Conservation (phyloP, 345 rosid species). For the Dipteronia dyeriana region DNA sequence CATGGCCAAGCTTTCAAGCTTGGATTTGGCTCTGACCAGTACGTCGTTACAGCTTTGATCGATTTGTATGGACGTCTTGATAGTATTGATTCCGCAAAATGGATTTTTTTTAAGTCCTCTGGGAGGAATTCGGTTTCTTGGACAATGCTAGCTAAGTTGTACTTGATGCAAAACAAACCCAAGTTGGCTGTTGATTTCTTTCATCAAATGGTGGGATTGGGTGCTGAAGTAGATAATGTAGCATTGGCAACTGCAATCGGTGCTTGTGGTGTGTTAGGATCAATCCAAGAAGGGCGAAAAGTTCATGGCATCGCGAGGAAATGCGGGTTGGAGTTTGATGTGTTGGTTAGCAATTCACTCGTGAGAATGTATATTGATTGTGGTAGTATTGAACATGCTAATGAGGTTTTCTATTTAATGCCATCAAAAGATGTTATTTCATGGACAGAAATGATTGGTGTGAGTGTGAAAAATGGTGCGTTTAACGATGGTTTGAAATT, state of each 20-base stretch:
- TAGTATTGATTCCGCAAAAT: constrained; percentile 36
- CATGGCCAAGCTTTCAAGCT: constrained; percentile 48
- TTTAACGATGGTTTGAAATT: constrained; percentile 51
- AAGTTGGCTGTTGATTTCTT: constrained; percentile 37
- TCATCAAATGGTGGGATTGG: constrained; percentile 35
- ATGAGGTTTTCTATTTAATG: constrained; percentile 39
- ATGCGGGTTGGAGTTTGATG: constrained; percentile 43
- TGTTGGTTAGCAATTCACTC: constrained; percentile 49
- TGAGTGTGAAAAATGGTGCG: constrained; percentile 43
- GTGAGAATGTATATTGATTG: constrained; percentile 52
- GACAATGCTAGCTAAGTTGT: constrained; percentile 45
- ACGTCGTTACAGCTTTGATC: constrained; percentile 42
- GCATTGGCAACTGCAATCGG: constrained; percentile 42
- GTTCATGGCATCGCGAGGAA: constrained; percentile 38
- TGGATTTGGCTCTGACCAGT: constrained; percentile 38
- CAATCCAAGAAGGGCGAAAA: constrained; percentile 41
- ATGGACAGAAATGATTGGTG: constrained; percentile 48
- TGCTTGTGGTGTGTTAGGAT: constrained; percentile 42
- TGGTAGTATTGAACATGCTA: constrained; percentile 35
- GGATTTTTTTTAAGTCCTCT: constrained; percentile 39
- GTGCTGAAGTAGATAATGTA: constrained; percentile 34
- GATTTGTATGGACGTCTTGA: constrained; percentile 51
- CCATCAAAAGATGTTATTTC: constrained; percentile 47
- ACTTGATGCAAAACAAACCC: constrained; percentile 37
- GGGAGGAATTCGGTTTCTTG: constrained; percentile 43